phyloP scores from a whole-genome alignment of 2,329 filamentous ascomycete species.

The Bipolaris zeicola region DNA sequence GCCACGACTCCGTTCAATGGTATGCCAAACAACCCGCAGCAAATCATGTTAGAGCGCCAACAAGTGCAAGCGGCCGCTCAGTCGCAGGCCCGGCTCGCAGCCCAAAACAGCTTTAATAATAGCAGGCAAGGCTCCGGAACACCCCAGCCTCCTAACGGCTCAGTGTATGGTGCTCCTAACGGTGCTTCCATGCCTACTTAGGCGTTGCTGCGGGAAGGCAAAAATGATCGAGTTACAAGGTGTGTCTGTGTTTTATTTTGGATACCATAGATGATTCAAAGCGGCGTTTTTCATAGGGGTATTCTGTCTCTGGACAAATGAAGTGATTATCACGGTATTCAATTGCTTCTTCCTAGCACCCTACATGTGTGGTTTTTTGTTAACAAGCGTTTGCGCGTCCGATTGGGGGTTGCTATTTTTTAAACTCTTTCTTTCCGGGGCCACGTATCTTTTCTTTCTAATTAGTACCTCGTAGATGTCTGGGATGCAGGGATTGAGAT shows the following conservation, averaged over 20 bases:
- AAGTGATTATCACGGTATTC: too few species aligned
- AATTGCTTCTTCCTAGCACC: too few species aligned
- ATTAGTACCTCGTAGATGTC: not conserved
- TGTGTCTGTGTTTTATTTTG: constrained; percentile 10
- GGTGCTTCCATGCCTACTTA: constrained; percentile 32
- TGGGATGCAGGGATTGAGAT: not conserved
- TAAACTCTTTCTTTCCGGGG: not conserved
- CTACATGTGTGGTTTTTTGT: not conserved
- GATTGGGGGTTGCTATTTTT: not conserved
- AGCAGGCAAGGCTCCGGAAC: constrained; percentile 44
- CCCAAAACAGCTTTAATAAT: constrained; percentile 43
- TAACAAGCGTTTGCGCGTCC: not conserved
- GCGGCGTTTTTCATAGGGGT: constrained; percentile 21
- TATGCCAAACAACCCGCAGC: constrained; percentile 37
- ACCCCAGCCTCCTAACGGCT: constrained; percentile 43
- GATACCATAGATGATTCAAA: constrained; percentile 21
- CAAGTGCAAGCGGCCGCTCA: constrained; percentile 40
- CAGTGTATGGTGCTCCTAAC: constrained; percentile 15
- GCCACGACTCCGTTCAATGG: constrained; percentile 30
- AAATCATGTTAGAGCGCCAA: constrained; percentile 45
- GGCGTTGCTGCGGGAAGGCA: constrained; percentile 2
- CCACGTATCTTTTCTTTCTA: constrained; percentile 1
- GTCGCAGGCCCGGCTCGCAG: constrained; percentile 44
- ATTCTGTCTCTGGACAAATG: too few species aligned
- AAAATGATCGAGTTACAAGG: not conserved